A percentile compares a stretch with the other conserved stretches of the same genome.
Evolutionary conservation across 2,329 filamentous ascomycete genomes (phyloP).

Genomic region (Fusarium sp.): DNA sequence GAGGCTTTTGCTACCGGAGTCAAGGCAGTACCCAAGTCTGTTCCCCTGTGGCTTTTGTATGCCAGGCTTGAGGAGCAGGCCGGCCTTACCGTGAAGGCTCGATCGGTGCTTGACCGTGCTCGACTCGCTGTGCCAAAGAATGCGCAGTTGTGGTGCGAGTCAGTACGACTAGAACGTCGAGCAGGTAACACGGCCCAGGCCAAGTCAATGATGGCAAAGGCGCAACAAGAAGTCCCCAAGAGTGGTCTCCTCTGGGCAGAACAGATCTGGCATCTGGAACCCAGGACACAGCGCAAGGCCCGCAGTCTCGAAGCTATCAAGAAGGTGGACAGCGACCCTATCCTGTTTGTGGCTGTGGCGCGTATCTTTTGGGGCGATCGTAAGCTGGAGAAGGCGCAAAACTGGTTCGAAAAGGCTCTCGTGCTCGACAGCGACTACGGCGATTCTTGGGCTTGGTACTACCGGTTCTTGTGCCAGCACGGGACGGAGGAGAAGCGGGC

Average conservation of each 20-base stretch:
- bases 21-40: slow-evolving; percentile 84
- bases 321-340: slow-evolving; percentile 92
- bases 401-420: slow-evolving; percentile 97
- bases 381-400: slow-evolving; percentile 91
- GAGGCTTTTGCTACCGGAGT: slow-evolving; percentile 92
- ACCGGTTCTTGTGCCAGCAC: slow-evolving; percentile 91
- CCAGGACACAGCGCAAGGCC: slow-evolving; percentile 91
- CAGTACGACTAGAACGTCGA: slow-evolving; percentile 90
- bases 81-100: slow-evolving; percentile 88
- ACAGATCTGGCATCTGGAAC: slow-evolving; percentile 94
- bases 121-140: slow-evolving; percentile 88
- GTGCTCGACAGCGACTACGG: slow-evolving; percentile 87
- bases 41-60: slow-evolving; percentile 90
- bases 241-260: slow-evolving; percentile 92
- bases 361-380: slow-evolving; percentile 97
- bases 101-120: slow-evolving; percentile 92
- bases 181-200: slow-evolving; percentile 86
- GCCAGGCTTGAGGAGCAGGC: slow-evolving; percentile 87
- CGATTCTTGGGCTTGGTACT: slow-evolving; percentile 98
- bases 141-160: slow-evolving; percentile 88
- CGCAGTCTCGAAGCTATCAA: slow-evolving; percentile 94
- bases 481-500: slow-evolving; percentile 92
- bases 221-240: slow-evolving; percentile 89
- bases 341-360: slow-evolving; percentile 90
- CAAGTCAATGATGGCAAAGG: slow-evolving; percentile 91